Conservation (phyloP, 441 rosid genomes). For the Gossypium lobatum region DNA sequence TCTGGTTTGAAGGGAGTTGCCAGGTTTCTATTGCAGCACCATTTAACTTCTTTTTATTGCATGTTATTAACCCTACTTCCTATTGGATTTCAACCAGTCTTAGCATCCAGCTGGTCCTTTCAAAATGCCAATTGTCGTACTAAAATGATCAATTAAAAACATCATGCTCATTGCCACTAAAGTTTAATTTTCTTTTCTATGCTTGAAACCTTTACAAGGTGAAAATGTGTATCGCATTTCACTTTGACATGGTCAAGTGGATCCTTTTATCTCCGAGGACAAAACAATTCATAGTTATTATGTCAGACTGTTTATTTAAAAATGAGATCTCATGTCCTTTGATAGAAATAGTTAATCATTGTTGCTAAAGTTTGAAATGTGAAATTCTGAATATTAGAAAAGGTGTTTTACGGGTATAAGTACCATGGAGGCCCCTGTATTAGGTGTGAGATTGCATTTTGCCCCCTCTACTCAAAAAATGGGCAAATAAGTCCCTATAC, state of each 20-base stretch:
- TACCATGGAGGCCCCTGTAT: too few species aligned
- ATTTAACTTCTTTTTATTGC: neutral
- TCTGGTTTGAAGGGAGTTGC: constrained; percentile 97
- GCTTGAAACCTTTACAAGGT: neutral
- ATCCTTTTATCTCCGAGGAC: neutral
- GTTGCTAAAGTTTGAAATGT: neutral
- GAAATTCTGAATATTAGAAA: neutral
- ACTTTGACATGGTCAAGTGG: neutral
- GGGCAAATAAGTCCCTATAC: too few species aligned
- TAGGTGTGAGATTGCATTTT: too few species aligned
- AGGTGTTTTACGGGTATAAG: neutral
- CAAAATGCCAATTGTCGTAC: neutral
- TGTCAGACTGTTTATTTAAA: neutral
- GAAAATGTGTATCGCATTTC: neutral
- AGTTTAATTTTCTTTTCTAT: neutral
- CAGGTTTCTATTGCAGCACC: constrained; percentile 37
- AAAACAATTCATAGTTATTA: neutral
- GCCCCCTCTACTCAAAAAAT: too few species aligned
- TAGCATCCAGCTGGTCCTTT: neutral
- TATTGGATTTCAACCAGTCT: neutral
- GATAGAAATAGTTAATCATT: neutral
- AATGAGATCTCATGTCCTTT: neutral
- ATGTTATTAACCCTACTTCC: neutral
- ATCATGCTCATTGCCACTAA: neutral
- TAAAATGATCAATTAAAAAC: neutral